Conservation (phyloP, 2,329 filamentous ascomycete genomes). For the Davidsoniella neocaledoniae region DNA sequence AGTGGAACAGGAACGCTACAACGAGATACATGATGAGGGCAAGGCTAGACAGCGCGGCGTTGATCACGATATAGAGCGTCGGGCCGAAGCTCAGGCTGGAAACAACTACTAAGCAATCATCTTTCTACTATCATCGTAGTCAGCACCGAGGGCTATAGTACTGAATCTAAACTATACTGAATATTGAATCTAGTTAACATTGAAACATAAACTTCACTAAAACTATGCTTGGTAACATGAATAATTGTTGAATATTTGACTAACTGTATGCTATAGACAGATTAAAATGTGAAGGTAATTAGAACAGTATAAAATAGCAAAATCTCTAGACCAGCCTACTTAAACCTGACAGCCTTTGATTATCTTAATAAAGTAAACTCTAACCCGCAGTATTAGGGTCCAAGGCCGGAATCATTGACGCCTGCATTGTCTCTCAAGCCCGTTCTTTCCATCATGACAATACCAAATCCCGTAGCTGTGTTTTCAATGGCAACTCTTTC, state of each 20-base stretch:
- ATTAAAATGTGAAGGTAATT: background rate
- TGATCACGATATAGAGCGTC: conserved; percentile 64
- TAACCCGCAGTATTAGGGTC: too few relatives aligned
- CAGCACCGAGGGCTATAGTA: too few relatives aligned
- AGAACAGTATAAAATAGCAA: background rate
- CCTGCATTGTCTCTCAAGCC: too few relatives aligned
- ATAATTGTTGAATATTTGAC: background rate
- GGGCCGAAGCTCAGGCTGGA: conserved; percentile 30
- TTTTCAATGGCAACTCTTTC: background rate
- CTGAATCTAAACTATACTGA: too few relatives aligned
- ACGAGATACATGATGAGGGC: conserved; percentile 58
- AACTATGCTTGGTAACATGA: background rate
- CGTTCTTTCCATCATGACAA: too few relatives aligned
- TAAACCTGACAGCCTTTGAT: too few relatives aligned
- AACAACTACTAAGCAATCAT: too few relatives aligned
- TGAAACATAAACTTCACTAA: background rate
- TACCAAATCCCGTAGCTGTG: too few relatives aligned
- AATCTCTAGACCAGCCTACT: too few relatives aligned
- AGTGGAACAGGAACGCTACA: conserved; percentile 44
- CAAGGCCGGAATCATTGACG: too few relatives aligned
- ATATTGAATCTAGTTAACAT: background rate
- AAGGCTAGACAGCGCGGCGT: conserved; percentile 74
- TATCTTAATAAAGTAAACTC: too few relatives aligned
- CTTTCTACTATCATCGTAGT: too few relatives aligned
- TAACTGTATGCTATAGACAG: background rate